Percentiles rank a stretch among this genome's conserved stretches.
phyloP scores from a whole-genome alignment of 2,329 filamentous ascomycete species.

The Talaromyces marneffei region DNA sequence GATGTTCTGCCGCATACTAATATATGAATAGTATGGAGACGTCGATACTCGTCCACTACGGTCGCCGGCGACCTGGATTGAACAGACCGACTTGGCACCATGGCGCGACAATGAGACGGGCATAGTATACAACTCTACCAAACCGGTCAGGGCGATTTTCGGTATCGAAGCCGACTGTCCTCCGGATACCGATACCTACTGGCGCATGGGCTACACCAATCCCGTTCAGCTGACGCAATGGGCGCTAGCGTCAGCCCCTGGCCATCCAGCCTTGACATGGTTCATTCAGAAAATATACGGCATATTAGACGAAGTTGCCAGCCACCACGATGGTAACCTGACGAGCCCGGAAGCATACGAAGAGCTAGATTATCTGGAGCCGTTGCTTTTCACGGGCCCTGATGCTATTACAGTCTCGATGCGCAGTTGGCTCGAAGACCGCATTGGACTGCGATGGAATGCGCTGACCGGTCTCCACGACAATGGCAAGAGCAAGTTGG shows the following conservation, averaged over 20 bases:
- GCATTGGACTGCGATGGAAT: conserved; percentile 26
- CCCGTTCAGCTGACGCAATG: conserved; percentile 31
- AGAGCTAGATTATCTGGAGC: conserved; percentile 22
- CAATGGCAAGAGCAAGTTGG: conserved; percentile 25
- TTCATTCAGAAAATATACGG: conserved; percentile 23
- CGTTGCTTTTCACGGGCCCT: conserved; percentile 27
- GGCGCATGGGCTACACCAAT: conserved; percentile 32
- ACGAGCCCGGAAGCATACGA: conserved; percentile 11
- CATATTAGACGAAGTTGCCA: conserved; percentile 14
- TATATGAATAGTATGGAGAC: conserved; percentile 26
- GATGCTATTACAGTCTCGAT: conserved; percentile 26
- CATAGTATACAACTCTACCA: conserved; percentile 18
- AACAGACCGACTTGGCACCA: conserved; percentile 20
- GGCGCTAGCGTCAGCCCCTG: conserved; percentile 24
- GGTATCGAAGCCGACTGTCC: conserved; percentile 30
- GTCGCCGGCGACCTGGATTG: conserved; percentile 24
- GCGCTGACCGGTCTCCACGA: conserved; percentile 26
- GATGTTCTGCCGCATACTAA: not conserved
- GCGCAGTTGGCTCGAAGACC: conserved; percentile 20
- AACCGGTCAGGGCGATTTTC: conserved; percentile 23
- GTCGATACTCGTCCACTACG: conserved; percentile 29
- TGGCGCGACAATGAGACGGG: conserved; percentile 25
- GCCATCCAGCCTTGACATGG: conserved; percentile 24
- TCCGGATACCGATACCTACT: conserved; percentile 24
- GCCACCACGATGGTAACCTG: conserved; percentile 13